A percentile compares a stretch with the other conserved stretches of the same genome.
Evolutionary conservation across 495 filamentous ascomycete genomes (phyloP).

Genomic region (Margaritispora aquatica): DNA sequence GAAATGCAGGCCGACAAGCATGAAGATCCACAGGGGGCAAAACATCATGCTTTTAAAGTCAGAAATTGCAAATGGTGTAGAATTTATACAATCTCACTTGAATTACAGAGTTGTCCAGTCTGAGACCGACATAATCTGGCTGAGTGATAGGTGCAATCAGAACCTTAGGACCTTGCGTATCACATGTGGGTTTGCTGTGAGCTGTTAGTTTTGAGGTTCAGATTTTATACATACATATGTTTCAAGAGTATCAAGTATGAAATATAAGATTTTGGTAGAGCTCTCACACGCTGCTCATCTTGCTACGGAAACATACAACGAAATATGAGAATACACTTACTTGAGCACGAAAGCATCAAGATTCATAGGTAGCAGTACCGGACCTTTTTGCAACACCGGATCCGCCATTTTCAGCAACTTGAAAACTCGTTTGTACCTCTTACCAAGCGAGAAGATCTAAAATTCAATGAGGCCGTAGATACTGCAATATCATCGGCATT

Average conservation of each 20-base stretch:
- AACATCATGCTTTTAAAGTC: constrained; percentile 29
- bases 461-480: background rate
- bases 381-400: background rate
- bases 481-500: background rate
- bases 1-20: constrained; percentile 24
- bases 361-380: background rate
- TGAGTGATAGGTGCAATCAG: constrained; percentile 45
- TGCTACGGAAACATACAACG: background rate
- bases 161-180: background rate
- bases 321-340: background rate
- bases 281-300: background rate
- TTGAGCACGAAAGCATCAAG: constrained; percentile 4
- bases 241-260: too few species aligned
- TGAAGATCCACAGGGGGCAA: constrained; percentile 38
- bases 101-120: constrained; percentile 28
- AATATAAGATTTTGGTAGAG: too few species aligned
- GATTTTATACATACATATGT: too few species aligned
- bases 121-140: constrained; percentile 48
- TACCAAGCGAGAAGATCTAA: background rate
- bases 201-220: background rate
- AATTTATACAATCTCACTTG: constrained; percentile 15
- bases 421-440: background rate
- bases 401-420: background rate
- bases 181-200: background rate
- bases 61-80: background rate